phyloP scores from a whole-genome alignment of 2,329 filamentous ascomycete genomes.

The Botrytis deweyae region DNA sequence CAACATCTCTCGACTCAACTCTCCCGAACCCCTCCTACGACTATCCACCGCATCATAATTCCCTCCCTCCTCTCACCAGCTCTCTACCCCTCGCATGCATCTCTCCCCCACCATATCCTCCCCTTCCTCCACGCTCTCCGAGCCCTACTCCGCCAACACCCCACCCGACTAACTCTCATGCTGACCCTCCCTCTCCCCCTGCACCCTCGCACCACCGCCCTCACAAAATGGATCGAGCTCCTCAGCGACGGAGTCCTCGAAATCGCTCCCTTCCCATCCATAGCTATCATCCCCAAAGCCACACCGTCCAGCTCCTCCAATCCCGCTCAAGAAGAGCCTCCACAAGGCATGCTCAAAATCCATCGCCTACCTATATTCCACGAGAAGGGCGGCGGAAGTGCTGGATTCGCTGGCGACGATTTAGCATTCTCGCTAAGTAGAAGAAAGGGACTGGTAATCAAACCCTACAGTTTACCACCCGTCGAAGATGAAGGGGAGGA shows the following conservation, averaged over 20 bases:
- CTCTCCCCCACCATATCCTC: conserved; percentile 70
- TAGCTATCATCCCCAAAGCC: conserved; percentile 42
- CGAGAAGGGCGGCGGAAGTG: conserved; percentile 80
- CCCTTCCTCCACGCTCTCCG: conserved; percentile 79
- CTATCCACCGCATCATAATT: conserved; percentile 79
- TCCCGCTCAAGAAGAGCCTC: conserved; percentile 65
- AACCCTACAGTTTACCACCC: conserved; percentile 85
- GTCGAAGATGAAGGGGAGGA: conserved; percentile 60
- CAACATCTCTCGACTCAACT: conserved; percentile 56
- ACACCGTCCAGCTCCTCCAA: conserved; percentile 54
- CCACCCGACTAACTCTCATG: conserved; percentile 66
- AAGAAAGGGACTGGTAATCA: conserved; percentile 76
- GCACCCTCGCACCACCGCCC: conserved; percentile 70
- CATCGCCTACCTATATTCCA: conserved; percentile 82
- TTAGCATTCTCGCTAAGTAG: conserved; percentile 87
- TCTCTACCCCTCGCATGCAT: conserved; percentile 68
- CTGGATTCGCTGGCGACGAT: conserved; percentile 72
- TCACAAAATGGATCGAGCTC: conserved; percentile 83
- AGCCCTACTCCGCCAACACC: conserved; percentile 67
- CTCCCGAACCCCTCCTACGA: conserved; percentile 52
- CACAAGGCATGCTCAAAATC: conserved; percentile 81
- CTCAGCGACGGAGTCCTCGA: conserved; percentile 85
- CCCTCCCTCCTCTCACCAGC: conserved; percentile 85
- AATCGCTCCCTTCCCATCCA: conserved; percentile 69
- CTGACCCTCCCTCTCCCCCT: conserved; percentile 78